phyloP scores from a whole-genome alignment of 495 filamentous ascomycete genomes.

The Podospora pseudoanserina region DNA sequence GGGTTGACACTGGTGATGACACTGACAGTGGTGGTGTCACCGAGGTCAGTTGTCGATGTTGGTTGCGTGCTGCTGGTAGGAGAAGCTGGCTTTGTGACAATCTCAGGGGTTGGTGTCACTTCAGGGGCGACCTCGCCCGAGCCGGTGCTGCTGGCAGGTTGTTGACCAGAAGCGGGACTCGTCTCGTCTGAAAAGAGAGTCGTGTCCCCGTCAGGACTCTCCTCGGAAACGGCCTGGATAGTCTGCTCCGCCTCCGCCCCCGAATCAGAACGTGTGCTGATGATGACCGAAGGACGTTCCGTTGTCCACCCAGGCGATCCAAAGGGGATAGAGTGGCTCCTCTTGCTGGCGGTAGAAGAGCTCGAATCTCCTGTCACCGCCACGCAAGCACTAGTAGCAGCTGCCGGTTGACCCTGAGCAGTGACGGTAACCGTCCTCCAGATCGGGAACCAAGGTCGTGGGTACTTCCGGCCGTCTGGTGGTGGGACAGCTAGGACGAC shows the following conservation, averaged over 20 bases:
- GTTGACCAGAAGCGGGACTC: neutral
- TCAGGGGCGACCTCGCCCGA: neutral
- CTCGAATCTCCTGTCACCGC: neutral
- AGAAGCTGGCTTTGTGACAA: neutral
- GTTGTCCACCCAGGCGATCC: neutral
- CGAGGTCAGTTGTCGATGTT: neutral
- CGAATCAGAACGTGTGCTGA: neutral
- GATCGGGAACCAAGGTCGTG: neutral
- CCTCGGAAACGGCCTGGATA: neutral
- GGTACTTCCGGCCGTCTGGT: neutral
- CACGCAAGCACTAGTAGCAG: neutral
- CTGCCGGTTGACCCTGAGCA: neutral
- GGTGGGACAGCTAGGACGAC: conserved; percentile 3
- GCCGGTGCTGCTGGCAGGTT: neutral
- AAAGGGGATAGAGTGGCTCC: neutral
- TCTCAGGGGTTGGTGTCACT: neutral
- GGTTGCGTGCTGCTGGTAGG: neutral
- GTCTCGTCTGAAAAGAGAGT: neutral
- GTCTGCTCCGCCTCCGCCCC: no score
- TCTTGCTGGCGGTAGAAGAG: neutral
- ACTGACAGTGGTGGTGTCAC: conserved; percentile 12
- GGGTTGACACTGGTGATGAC: conserved; percentile 25
- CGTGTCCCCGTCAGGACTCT: neutral
- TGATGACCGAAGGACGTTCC: neutral
- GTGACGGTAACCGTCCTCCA: neutral